Conservation (phyloP, 148 eudicot species). For the Vaccinium myrtillus region DNA sequence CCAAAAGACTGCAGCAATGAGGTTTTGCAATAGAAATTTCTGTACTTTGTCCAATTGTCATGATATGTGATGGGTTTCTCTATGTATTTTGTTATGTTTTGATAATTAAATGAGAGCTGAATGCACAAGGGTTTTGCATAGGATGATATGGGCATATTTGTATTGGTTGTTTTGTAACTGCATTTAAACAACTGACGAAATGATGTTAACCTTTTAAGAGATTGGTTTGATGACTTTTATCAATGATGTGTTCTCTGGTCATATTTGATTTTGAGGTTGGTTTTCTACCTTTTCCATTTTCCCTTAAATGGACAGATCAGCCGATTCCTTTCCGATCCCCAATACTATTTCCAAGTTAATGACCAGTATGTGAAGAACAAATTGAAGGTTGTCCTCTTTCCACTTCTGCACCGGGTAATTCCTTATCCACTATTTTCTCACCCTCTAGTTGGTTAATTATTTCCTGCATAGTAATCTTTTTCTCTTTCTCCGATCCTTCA, state of each 20-base stretch:
- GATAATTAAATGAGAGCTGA: not conserved
- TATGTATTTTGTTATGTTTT: not conserved
- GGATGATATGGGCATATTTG: not conserved
- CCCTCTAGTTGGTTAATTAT: not conserved
- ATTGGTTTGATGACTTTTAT: not conserved
- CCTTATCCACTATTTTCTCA: conserved; percentile 5
- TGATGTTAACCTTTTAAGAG: not conserved
- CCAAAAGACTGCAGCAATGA: not conserved
- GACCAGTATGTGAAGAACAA: conserved; percentile 96
- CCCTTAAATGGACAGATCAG: conserved; percentile 55
- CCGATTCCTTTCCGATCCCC: conserved; percentile 86
- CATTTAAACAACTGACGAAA: not conserved
- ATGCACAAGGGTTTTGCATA: not conserved
- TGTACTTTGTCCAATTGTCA: not conserved
- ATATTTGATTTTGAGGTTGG: not conserved
- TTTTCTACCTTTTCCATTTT: not conserved
- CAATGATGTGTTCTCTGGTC: not conserved
- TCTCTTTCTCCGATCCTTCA: conserved; percentile 16
- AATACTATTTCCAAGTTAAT: conserved; percentile 97
- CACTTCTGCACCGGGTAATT: conserved; percentile 92
- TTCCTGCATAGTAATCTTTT: not conserved
- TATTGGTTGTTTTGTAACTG: not conserved
- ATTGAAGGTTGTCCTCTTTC: conserved; percentile 86
- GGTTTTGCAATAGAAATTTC: not conserved
- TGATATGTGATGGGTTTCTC: not conserved